Evolutionary conservation across 352 stramenopile species (phyloP), one percentile per base, ranked within the genome.

Genomic region (Pythium monospermum): DNA sequence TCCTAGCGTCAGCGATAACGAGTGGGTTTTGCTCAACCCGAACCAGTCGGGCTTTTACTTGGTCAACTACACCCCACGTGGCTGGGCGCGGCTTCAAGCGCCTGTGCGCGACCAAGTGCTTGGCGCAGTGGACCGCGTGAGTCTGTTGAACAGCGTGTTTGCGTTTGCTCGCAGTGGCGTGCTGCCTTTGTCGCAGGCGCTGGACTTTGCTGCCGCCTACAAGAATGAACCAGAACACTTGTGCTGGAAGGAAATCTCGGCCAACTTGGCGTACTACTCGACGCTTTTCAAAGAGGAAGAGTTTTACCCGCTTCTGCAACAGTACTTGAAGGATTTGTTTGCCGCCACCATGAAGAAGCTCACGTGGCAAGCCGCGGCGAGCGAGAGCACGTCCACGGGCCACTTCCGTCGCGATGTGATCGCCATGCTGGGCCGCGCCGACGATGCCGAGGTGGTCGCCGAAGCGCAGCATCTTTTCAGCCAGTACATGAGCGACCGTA

Each of bases 1-100:
- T 0, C 33, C 55, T 12, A 12, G 32, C 15, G 38, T 26, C 10
- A 55, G 50, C 16, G 63, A 71, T 5, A 69, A 58, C 15, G 76
- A 70, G 32, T 99, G 91, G 91, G 76, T 99, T 43, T 98, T 98
- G 64, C 64, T 98, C 26, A 99, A 99, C 72, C 84, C 90, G 7
- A 81, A 87, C 42, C 96, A 99, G 61, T 85, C 97, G 52, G 93
- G 95, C 1, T 96, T 97, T 36, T 97, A 97, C 76, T 76, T 97
- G 22, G 94, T 98, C 18, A 93, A 96, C 42, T 97, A 97, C 64
- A 87, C 85, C 0, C 55, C 74, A 2, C 66, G 80, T 47, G 94
- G 94, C 64, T 93, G 96, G 69, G 65, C 75, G 15, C 69, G 72
- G n/a, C 74, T 98, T 15, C 69, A 83, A 44, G 64, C 70, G 71